Conservation (phyloP, 495 filamentous ascomycete species). For the Lasiosphaeria miniovina region DNA sequence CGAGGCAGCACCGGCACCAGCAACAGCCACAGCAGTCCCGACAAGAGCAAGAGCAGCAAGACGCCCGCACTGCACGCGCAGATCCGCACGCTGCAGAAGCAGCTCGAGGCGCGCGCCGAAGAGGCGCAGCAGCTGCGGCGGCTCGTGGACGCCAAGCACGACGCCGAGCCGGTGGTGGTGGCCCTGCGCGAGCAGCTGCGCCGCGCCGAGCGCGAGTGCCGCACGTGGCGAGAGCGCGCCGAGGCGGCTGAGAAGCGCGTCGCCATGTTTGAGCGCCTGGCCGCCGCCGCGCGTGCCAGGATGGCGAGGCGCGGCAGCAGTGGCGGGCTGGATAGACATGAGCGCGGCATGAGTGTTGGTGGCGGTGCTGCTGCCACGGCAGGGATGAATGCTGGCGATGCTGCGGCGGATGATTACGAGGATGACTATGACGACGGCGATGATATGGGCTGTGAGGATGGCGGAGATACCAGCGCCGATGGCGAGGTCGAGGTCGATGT, state of each 20-base stretch:
- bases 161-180: slow-evolving; percentile 24
- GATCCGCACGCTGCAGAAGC: slow-evolving; percentile 44
- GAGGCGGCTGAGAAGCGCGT: slow-evolving; percentile 50
- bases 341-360: neutral
- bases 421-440: neutral
- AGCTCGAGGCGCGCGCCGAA: slow-evolving; percentile 38
- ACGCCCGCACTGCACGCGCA: slow-evolving; percentile 43
- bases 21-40: neutral
- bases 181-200: slow-evolving; percentile 44
- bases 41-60: slow-evolving; percentile 18
- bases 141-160: slow-evolving; percentile 36
- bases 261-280: slow-evolving; percentile 33
- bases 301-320: slow-evolving; percentile 12
- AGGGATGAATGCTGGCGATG: neutral
- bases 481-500: no score
- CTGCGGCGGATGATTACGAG: neutral
- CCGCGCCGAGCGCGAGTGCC: slow-evolving; percentile 40
- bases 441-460: neutral
- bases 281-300: slow-evolving; percentile 21
- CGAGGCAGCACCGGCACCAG: neutral
- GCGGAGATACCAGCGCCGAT: no score
- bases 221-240: slow-evolving; percentile 49
- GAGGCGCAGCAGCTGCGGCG: slow-evolving; percentile 40
- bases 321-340: slow-evolving; percentile 1
- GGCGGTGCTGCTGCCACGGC: neutral